Evolutionary conservation across 2,329 filamentous ascomycete genomes (phyloP).

Genomic region (Coniochaeta pulveracea): DNA sequence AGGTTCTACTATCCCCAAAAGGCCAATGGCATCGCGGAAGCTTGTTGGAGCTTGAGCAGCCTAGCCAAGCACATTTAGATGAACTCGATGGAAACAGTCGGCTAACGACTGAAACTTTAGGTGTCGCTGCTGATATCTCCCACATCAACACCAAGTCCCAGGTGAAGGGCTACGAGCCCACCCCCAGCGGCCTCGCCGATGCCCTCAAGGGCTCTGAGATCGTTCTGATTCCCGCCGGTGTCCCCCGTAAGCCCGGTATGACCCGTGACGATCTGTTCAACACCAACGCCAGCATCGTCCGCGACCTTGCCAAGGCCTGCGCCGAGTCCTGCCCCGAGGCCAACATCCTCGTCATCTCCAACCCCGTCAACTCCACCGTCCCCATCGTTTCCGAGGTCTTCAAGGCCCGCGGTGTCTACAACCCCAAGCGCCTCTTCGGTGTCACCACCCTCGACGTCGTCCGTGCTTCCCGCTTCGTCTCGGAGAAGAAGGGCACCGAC

Average conservation of each 20-base stretch:
- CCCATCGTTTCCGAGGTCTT: constrained; percentile 95
- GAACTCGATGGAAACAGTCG: too few species aligned
- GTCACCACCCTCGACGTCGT: constrained; percentile 99
- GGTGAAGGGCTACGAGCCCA: constrained; percentile 82
- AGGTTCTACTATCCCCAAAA: constrained; percentile 29
- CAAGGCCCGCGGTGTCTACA: constrained; percentile 93
- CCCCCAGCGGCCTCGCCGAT: constrained; percentile 60
- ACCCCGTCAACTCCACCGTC: constrained; percentile 99
- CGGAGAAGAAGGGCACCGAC: constrained; percentile 82
- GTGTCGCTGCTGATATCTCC: constrained; percentile 94
- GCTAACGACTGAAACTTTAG: too few species aligned
- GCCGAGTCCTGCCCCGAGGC: constrained; percentile 83
- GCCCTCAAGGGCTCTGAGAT: constrained; percentile 83
- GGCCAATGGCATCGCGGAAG: too few species aligned
- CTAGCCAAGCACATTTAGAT: too few species aligned
- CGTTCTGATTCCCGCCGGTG: constrained; percentile 94
- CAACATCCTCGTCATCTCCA: constrained; percentile 95
- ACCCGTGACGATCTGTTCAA: constrained; percentile 99
- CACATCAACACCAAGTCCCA: constrained; percentile 99
- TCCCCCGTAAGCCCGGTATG: constrained; percentile 99
- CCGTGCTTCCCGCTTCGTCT: constrained; percentile 95
- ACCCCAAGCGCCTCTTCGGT: constrained; percentile 98
- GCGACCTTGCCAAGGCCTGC: constrained; percentile 90
- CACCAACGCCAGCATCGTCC: constrained; percentile 99
- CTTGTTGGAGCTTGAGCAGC: too few species aligned